These are phyloP conservation scores for Astrephomene gubernaculifera DNA, from an alignment of 139 green algal genomes.

Conservation along the genomic window DNA sequence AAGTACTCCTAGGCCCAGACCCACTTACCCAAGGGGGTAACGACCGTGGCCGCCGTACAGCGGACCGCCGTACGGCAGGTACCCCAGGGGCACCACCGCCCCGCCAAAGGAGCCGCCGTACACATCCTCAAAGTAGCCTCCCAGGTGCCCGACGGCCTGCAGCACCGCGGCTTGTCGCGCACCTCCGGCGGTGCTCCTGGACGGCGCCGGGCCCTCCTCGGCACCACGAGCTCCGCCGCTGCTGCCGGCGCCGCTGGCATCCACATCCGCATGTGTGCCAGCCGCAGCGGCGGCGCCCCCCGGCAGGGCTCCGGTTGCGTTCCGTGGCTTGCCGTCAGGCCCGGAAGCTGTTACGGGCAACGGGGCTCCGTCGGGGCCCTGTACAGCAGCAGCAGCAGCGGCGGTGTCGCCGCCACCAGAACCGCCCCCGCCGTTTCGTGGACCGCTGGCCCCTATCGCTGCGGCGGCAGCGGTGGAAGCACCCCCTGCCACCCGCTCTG, in stretches of 20 bases:
- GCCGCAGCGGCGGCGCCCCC: constrained; percentile 9
- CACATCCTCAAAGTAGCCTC: neutral
- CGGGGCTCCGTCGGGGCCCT: too few relatives aligned
- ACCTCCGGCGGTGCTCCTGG: neutral
- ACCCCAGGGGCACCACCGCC: neutral
- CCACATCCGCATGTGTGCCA: neutral
- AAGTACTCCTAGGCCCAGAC: too few relatives aligned
- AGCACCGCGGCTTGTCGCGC: too few relatives aligned
- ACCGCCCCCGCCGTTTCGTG: neutral
- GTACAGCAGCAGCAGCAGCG: too few relatives aligned
- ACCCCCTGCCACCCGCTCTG: neutral
- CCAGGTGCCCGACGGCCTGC: neutral
- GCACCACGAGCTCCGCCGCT: neutral
- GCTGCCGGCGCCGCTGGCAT: neutral
- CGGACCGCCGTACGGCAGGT: constrained; percentile 23
- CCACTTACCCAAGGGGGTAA: neutral
- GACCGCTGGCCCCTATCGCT: neutral
- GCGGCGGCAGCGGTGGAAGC: neutral
- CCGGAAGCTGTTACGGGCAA: too few relatives aligned
- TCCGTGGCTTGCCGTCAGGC: neutral
- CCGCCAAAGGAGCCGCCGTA: neutral
- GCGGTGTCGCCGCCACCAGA: neutral
- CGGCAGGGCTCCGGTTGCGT: constrained; percentile 3
- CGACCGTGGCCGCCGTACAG: neutral
- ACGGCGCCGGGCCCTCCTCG: neutral